phyloP scores from a whole-genome alignment of 306 rosid species.

The Cercis canadensis region DNA sequence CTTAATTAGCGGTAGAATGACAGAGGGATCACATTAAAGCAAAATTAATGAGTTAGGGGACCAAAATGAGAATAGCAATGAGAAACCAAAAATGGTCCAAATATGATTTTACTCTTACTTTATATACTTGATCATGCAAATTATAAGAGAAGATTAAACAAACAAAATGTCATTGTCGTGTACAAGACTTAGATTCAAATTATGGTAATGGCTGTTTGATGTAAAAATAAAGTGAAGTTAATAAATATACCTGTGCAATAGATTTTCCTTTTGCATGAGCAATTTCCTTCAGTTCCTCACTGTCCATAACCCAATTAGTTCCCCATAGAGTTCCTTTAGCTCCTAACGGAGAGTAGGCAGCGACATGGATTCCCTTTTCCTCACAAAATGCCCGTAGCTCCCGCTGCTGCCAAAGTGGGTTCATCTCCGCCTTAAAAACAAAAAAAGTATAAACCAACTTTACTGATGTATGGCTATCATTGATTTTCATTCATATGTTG shows the following conservation, averaged over 20 bases:
- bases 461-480: neutral
- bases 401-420: slow-evolving; percentile 16
- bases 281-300: slow-evolving; percentile 3
- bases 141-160: too few relatives aligned
- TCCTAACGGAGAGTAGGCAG: slow-evolving; percentile 21
- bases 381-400: neutral
- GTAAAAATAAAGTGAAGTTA: neutral
- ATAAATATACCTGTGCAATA: slow-evolving; percentile 1
- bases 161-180: too few relatives aligned
- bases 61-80: too few relatives aligned
- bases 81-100: too few relatives aligned
- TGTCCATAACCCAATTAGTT: slow-evolving; percentile 10
- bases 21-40: too few relatives aligned
- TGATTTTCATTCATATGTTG: too few relatives aligned
- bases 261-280: slow-evolving; percentile 2
- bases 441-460: neutral
- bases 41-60: too few relatives aligned
- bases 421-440: slow-evolving; percentile 9
- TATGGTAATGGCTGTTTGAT: neutral
- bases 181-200: too few relatives aligned
- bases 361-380: neutral
- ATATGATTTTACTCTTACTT: too few relatives aligned
- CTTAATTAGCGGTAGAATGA: neutral
- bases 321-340: slow-evolving; percentile 20
- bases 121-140: too few relatives aligned